Base-by-base conservation (phyloP, 148 eudicot genomes). In the Fagopyrum tataricum region DNA sequence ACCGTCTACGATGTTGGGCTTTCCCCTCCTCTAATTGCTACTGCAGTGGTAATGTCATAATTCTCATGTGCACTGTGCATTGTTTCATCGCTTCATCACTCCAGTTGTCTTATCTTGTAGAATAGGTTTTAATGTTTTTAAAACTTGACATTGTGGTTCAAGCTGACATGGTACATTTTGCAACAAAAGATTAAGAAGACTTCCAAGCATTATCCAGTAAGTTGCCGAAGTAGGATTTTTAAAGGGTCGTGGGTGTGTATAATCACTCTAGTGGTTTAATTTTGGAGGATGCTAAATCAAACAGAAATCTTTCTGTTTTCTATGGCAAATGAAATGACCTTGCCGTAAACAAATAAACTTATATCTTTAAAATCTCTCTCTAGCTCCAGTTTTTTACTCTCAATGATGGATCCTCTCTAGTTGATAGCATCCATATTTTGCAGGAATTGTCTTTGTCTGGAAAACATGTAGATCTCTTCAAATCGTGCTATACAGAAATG, bases 1-100 rank as follows among this genome's bases (percentile, higher is more conserved):
- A 89, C 87, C 4, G 82, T 89, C 74, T 78, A 84, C 78, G 98
- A 93, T 79, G 64, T 89, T 56, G 98, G 96, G 77, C 87, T 93
- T 73, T 75, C 93, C 68, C 96, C 91, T 75, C 84, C 93, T 51
- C 81, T 85, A 78, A 44, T 83, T 75, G 91, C 93, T 74, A 75
- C 87, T 74, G 81, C 98, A 62, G 77, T 81, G 86, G 93, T 88
- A 85, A 78, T 43, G 75, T 78, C 69, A 64, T 39, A 64, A 64
- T 61, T 64, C 21, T 39, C 21, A 15, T 14, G 12, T 13, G 44
- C 69, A 1, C 21, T 39, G n/a, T 62, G 14, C n/a, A 1, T 61
- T 64, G 43, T 37, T 62, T 64, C n/a, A 13, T 15, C 14, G 18
- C 26, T 64, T 39, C 69, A 31, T 64, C 18, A 39, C 69, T 56